Evolutionary conservation across 202 grass and related monocot species (phyloP).

Genomic region (Zizania palustris): DNA sequence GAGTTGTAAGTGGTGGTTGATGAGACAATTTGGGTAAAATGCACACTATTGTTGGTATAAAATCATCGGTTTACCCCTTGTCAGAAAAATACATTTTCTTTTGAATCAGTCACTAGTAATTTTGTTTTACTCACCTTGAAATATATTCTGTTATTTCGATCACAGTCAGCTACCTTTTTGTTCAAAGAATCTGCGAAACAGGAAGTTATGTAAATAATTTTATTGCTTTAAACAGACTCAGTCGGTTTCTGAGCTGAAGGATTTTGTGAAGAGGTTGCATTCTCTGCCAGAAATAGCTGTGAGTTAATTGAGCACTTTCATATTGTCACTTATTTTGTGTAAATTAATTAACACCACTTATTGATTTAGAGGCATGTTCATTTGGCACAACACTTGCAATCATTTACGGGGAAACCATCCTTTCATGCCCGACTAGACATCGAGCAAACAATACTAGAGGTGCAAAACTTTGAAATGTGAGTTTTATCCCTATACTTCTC

Average conservation of each 20-base stretch:
- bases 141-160: not conserved
- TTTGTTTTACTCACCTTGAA: not conserved
- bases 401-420: slow-evolving; percentile 86
- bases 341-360: slow-evolving; percentile 38
- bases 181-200: slow-evolving; percentile 12
- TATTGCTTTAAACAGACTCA: slow-evolving; percentile 65
- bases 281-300: slow-evolving; percentile 95
- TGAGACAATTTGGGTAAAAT: slow-evolving; percentile 20
- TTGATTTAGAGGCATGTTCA: slow-evolving; percentile 85
- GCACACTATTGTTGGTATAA: not conserved
- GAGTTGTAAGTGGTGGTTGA: slow-evolving; percentile 4
- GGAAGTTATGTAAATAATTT: slow-evolving; percentile 23
- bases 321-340: slow-evolving; percentile 36
- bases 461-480: slow-evolving; percentile 89
- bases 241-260: slow-evolving; percentile 94
- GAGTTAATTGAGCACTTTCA: slow-evolving; percentile 37
- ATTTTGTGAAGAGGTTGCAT: slow-evolving; percentile 96
- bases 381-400: slow-evolving; percentile 98
- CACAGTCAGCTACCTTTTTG: slow-evolving; percentile 11
- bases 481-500: slow-evolving; percentile 42
- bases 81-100: slow-evolving; percentile 29
- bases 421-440: slow-evolving; percentile 92
- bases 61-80: slow-evolving; percentile 13
- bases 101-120: not conserved
- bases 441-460: slow-evolving; percentile 89